Evolutionary conservation across 805 yeast genomes (phyloP), one percentile per base, ranked within the genome.

Genomic region (Grigorovia jiainica): DNA sequence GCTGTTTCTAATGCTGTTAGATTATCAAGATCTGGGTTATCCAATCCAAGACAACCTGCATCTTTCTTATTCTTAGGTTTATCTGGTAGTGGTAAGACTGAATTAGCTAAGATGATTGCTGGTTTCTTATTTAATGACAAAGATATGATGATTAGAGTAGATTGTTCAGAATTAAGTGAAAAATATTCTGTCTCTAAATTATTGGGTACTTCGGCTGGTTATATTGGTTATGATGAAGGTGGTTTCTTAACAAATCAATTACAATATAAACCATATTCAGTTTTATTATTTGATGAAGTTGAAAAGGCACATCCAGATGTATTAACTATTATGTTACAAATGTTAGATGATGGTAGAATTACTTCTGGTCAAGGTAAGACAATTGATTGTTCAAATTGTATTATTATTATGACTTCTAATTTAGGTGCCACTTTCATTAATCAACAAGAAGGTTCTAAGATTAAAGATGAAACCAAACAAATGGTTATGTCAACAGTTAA

Each of bases 231-330:
- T 63, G 97, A 89, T 61, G 96, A 92, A 63, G 98, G 98, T 62
- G 98, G 98, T 50, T 76, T 90, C 53, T 73, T 92, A 51, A 92
- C 98, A 5, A 95, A 92, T 55, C 95, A 92, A 50, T 72, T 92
- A 43, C 74, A 86, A 47, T 76, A 96, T 57, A 81, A 82, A 47
- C 98, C 98, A 43, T 92, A 92, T 67, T 86, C 97, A 5, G 98
- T 92, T n/a, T 73, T 92, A 33, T 71, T 92, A 47, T 92, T 92
- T 58, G 98, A 92, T 66, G 98, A 92, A 68, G 95, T 92, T 43
- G 98, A 92, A 61, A 92, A 92, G 66, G 98, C 98, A 15, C 95
- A 95, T 6, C 98, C 98, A 1, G 97, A 90, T 61, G 98, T 92
- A 2, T 71, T 90, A 58, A 92, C 96, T 7, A 82, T 92, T 17